phyloP scores from a whole-genome alignment of 495 filamentous ascomycete species.

The Oidiodendron maius region DNA sequence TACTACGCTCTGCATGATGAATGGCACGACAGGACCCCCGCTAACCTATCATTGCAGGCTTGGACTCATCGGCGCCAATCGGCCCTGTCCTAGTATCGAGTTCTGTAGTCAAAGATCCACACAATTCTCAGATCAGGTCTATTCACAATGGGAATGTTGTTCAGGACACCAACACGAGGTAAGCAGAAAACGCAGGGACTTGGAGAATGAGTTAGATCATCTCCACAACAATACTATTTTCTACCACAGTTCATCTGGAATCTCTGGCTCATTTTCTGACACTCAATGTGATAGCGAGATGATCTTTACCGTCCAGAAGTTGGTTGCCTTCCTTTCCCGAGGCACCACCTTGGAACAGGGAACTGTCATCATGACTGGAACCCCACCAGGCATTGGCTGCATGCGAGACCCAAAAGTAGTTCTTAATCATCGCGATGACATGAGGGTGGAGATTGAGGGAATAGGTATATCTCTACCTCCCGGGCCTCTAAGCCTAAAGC shows the following conservation, averaged over 20 bases:
- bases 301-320: slow-evolving; percentile 23
- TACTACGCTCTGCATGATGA: not conserved
- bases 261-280: not conserved
- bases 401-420: slow-evolving; percentile 47
- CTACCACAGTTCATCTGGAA: not conserved
- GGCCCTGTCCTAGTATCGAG: slow-evolving; percentile 32
- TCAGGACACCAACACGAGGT: slow-evolving; percentile 28
- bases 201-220: too few relatives aligned
- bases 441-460: slow-evolving; percentile 47
- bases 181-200: too few relatives aligned
- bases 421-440: slow-evolving; percentile 53
- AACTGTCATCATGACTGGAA: slow-evolving; percentile 21
- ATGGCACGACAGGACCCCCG: too few relatives aligned
- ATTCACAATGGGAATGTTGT: slow-evolving; percentile 33
- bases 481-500: not conserved
- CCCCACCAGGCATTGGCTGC: slow-evolving; percentile 26
- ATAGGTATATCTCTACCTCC: slow-evolving; percentile 18
- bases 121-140: slow-evolving; percentile 24
- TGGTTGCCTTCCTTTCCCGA: slow-evolving; percentile 9
- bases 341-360: slow-evolving; percentile 18
- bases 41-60: slow-evolving; percentile 7
- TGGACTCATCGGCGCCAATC: slow-evolving; percentile 18
- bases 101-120: slow-evolving; percentile 6
- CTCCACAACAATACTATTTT: too few relatives aligned
- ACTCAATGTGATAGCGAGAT: slow-evolving; percentile 22